Evolutionary conservation across 805 yeast species (phyloP).

Genomic region (Spathaspora passalidarum): DNA sequence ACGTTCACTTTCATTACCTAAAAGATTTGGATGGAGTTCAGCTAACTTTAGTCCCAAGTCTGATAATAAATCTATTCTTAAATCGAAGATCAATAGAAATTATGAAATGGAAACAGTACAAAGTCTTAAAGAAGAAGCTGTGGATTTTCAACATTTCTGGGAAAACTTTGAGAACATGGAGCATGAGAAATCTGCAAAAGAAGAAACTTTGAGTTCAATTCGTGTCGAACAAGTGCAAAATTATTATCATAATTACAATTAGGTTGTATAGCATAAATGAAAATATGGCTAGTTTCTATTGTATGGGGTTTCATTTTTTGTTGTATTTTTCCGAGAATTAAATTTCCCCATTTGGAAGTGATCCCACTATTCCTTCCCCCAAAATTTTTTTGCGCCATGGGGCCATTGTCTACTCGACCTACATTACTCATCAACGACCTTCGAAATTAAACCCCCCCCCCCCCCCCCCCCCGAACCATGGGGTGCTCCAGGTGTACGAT

Average conservation of each 20-base stretch:
- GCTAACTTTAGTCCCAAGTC: not conserved
- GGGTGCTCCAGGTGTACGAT: not conserved
- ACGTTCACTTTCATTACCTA: constrained; percentile 2
- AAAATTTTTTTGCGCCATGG: not conserved
- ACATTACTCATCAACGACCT: not conserved
- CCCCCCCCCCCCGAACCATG: not conserved
- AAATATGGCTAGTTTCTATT: not conserved
- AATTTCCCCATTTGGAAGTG: not conserved
- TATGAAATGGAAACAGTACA: constrained; percentile 17
- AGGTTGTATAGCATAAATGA: not conserved
- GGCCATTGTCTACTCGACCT: not conserved
- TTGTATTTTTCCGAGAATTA: not conserved
- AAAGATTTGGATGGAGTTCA: not conserved
- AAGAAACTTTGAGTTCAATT: constrained; percentile 6
- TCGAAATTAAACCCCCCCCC: too few relatives aligned
- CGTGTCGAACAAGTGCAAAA: constrained; percentile 15
- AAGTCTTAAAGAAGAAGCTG: constrained; percentile 13
- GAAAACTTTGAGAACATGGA: constrained; percentile 15
- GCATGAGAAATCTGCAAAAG: constrained; percentile 12
- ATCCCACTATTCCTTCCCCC: not conserved
- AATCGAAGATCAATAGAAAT: constrained; percentile 22
- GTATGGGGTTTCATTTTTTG: not conserved
- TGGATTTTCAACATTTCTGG: constrained; percentile 17
- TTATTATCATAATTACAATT: constrained; percentile 12
- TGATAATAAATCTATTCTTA: constrained; percentile 21